Evolutionary conservation across 2,329 filamentous ascomycete species (phyloP).

Genomic region (Aspergillus sp.): DNA sequence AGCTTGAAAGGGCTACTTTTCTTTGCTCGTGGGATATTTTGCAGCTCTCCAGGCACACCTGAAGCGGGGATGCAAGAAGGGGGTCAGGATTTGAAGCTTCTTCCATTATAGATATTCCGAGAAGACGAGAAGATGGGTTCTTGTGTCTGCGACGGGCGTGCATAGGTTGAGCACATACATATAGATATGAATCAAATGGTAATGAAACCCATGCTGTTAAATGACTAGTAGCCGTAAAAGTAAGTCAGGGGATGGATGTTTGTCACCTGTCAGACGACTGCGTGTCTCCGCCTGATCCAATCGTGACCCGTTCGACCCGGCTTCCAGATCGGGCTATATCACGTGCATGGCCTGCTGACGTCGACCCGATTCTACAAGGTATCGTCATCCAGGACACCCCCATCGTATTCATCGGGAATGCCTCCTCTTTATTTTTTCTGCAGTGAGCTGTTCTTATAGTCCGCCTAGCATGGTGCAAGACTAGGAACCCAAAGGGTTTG

Average conservation of each 20-base stretch:
- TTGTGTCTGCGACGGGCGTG: slow-evolving; percentile 4
- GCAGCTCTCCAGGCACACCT: slow-evolving; percentile 1
- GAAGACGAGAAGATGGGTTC: neutral
- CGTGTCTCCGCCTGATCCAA: neutral
- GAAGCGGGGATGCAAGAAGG: slow-evolving; percentile 4
- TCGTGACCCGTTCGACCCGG: neutral
- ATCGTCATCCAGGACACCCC: neutral
- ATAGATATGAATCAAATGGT: slow-evolving; percentile 10
- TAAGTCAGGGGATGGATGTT: neutral
- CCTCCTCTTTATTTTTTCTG: neutral
- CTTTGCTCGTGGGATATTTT: slow-evolving; percentile 6
- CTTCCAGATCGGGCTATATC: slow-evolving; percentile 1
- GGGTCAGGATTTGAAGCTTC: slow-evolving; percentile 12
- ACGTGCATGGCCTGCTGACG: slow-evolving; percentile 16
- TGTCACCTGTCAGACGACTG: neutral
- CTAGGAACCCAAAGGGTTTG: neutral
- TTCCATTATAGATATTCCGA: slow-evolving; percentile 4
- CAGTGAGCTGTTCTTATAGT: neutral
- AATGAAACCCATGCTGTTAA: neutral
- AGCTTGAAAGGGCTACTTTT: slow-evolving; percentile 16
- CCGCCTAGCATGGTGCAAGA: neutral
- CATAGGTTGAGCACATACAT: slow-evolving; percentile 7
- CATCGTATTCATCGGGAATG: neutral
- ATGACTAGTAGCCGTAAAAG: neutral
- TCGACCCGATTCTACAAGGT: slow-evolving; percentile 11